Evolutionary conservation across 73 alveolate genomes (phyloP).

Genomic region (Diophrys sp.): DNA sequence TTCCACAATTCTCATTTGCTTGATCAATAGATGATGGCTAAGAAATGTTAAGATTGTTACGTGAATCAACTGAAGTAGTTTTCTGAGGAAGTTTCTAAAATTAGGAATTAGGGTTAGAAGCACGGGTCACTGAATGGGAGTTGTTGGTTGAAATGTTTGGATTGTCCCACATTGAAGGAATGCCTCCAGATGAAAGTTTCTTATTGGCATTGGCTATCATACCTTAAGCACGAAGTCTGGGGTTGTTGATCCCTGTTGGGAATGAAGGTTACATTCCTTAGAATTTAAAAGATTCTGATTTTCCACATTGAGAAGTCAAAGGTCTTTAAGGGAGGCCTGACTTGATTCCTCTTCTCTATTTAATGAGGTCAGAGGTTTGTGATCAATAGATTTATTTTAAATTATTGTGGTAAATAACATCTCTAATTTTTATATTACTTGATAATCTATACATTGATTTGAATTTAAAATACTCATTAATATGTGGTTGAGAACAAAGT

Average conservation of each 20-base stretch:
- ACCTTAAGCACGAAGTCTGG: neutral
- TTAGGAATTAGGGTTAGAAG: neutral
- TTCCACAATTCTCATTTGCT: too few species aligned
- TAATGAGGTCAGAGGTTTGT: conserved; percentile 28
- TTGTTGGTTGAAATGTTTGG: neutral
- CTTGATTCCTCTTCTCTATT: neutral
- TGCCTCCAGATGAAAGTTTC: neutral
- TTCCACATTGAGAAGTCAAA: neutral
- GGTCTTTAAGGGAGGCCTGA: neutral
- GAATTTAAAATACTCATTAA: too few species aligned
- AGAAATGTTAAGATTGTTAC: neutral
- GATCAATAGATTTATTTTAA: too few species aligned
- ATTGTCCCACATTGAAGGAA: neutral
- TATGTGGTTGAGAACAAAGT: too few species aligned
- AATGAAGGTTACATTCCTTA: too few species aligned
- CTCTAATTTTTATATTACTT: too few species aligned
- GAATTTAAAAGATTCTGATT: neutral
- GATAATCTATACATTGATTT: too few species aligned
- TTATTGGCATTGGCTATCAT: neutral
- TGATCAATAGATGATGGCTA: too few species aligned
- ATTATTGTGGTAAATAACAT: too few species aligned
- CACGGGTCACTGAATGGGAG: neutral
- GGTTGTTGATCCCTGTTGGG: too few species aligned
- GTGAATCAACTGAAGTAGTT: conserved; percentile 1
- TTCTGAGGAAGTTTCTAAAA: neutral